Base-by-base conservation (phyloP, 2,329 filamentous ascomycete species). In the Diaporthe vaccinii region DNA sequence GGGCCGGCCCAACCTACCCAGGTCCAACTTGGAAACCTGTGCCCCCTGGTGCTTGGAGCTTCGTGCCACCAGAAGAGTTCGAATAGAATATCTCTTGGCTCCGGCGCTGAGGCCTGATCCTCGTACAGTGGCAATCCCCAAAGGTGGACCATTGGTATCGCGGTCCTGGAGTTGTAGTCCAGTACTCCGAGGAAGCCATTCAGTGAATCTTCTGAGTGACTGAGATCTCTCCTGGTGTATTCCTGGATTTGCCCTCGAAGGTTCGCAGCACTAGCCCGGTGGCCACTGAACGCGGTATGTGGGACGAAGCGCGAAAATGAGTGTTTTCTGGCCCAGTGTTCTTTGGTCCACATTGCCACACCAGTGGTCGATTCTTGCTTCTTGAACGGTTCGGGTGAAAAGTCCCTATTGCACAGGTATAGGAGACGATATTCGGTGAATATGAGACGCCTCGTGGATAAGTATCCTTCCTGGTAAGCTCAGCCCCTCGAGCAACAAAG, bases 11-110 rank as follows among this genome's bases (percentile, higher is more conserved):
- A 67, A 1, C 61, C 61, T 14, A 25, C 61, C 61, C 61, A 49
- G 9, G 41, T 49, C 61, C 61, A 67, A 34, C 61, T 67, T 15
- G 61, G 61, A n/a, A 67, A 34, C 20, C 10, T 17, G 1, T n/a
- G 25, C 28, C 41, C n/a, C 9, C 61, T 17, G 5, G 10, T 20
- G 4, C 25, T 28, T 2, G 41, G 41, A 17, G 20, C 6, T 2
- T 49, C 61, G 20, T 67, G 61, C 44, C 61, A 49, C 61, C 61
- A 49, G 41, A 49, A 67, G 8, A 67, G 10, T 9, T 67, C 61
- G 25, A 67, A 67, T 20, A 62, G 46, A 12, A 62, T 46, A 10
- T 62, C 59, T 28, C 59, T 62, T 22, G 39, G 59, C 39, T 31
- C 15, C 25, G 59, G 39, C 46, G 59, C 59, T 20, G 15, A 22